Percentiles rank a stretch among this genome's conserved stretches.
These are phyloP conservation scores for Colletotrichum orbiculare DNA, from an alignment of 2,329 filamentous ascomycete genomes.

Conservation along the genomic window DNA sequence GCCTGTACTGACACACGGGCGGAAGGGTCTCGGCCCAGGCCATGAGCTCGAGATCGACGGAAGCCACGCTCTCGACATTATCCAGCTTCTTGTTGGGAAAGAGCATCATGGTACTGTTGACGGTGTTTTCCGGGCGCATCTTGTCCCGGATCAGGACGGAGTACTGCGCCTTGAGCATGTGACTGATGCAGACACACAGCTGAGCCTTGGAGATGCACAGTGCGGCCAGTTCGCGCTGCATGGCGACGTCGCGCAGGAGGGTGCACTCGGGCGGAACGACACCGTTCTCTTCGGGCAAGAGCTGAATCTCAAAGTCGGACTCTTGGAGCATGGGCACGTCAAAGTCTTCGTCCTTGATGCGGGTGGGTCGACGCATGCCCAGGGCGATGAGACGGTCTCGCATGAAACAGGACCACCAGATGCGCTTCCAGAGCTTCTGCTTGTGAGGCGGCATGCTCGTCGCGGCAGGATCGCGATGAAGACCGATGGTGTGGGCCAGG, in stretches of 20 bases:
- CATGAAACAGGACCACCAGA: slow-evolving; percentile 99
- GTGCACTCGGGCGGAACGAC: slow-evolving; percentile 78
- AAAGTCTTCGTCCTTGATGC: slow-evolving; percentile 93
- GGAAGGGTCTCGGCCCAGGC: slow-evolving; percentile 82
- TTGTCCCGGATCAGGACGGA: slow-evolving; percentile 89
- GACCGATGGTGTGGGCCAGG: slow-evolving; percentile 89
- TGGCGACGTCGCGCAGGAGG: slow-evolving; percentile 74
- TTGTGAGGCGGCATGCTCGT: slow-evolving; percentile 79
- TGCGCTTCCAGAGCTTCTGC: slow-evolving; percentile 90
- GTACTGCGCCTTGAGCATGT: slow-evolving; percentile 91
- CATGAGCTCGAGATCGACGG: slow-evolving; percentile 82
- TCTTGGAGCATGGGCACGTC: slow-evolving; percentile 91
- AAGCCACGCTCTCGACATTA: slow-evolving; percentile 82
- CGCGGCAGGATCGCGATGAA: slow-evolving; percentile 85
- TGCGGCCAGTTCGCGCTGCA: slow-evolving; percentile 82
- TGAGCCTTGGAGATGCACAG: slow-evolving; percentile 95
- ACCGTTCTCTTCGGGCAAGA: slow-evolving; percentile 74
- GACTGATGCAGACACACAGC: slow-evolving; percentile 88
- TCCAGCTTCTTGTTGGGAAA: slow-evolving; percentile 88
- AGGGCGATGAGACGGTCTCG: slow-evolving; percentile 91
- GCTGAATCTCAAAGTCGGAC: slow-evolving; percentile 83
- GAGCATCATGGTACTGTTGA: slow-evolving; percentile 85
- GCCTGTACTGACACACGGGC: slow-evolving; percentile 74
- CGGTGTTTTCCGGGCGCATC: slow-evolving; percentile 79
- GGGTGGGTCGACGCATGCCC: slow-evolving; percentile 91